phyloP scores from a whole-genome alignment of 768 basidiomycete genomes.

The Filobasidium wieringae region DNA sequence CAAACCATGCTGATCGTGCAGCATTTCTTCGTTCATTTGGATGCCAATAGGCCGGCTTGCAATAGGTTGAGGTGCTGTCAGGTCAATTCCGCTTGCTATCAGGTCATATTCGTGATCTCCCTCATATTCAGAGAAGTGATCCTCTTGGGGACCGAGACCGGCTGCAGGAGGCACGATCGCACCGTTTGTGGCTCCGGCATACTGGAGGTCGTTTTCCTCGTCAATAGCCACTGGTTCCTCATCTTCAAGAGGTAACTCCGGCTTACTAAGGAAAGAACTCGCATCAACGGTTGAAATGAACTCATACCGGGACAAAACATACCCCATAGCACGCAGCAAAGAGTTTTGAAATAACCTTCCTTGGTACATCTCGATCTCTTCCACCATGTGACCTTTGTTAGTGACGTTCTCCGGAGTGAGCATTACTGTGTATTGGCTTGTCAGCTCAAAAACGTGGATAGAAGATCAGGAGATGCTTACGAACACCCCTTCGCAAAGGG shows the following conservation, averaged over 20 bases:
- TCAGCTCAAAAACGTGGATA: not conserved
- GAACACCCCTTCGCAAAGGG: slow-evolving; percentile 53
- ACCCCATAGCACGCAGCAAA: slow-evolving; percentile 60
- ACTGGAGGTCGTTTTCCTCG: not conserved
- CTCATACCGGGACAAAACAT: slow-evolving; percentile 21
- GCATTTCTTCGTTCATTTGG: not conserved
- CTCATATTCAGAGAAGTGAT: not conserved
- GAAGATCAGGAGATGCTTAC: slow-evolving; percentile 5
- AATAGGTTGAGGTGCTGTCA: not conserved
- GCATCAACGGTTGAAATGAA: not conserved
- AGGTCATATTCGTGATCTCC: not conserved
- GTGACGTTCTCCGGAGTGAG: slow-evolving; percentile 58
- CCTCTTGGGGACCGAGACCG: not conserved
- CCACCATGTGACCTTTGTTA: slow-evolving; percentile 44
- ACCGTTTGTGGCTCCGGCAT: not conserved
- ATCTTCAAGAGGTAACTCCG: not conserved
- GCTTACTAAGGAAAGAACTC: not conserved
- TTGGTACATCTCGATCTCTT: slow-evolving; percentile 54
- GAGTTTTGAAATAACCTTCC: slow-evolving; percentile 52
- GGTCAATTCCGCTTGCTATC: not conserved
- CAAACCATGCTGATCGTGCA: too few relatives aligned
- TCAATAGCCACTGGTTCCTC: not conserved
- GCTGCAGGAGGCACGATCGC: not conserved
- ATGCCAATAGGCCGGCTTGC: not conserved
- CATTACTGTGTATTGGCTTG: slow-evolving; percentile 43